phyloP scores from a whole-genome alignment of 495 filamentous ascomycete species.

The Podospora sp. region DNA sequence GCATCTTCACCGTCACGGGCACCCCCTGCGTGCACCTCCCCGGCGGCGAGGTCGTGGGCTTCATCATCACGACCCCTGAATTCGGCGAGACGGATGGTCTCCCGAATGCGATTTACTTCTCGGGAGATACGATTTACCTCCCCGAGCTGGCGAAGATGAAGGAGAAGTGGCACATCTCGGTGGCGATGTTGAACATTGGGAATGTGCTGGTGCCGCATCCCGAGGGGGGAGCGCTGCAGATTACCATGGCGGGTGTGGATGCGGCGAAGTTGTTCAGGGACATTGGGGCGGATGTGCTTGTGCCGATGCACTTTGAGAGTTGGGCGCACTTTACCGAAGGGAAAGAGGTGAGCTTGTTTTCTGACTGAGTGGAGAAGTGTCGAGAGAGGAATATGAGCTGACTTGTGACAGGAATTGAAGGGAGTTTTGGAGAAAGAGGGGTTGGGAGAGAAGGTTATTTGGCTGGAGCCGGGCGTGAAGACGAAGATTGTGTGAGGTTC shows the following conservation, averaged over 20 bases:
- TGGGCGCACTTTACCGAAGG: conserved; percentile 55
- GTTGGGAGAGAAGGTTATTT: conserved; percentile 54
- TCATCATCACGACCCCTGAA: conserved; percentile 42
- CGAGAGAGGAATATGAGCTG: too few species aligned
- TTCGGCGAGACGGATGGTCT: conserved; percentile 47
- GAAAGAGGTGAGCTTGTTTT: background rate
- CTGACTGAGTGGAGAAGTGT: too few species aligned
- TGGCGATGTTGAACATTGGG: conserved; percentile 46
- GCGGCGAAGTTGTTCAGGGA: conserved; percentile 45
- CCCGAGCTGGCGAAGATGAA: conserved; percentile 43
- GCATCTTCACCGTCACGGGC: conserved; percentile 52
- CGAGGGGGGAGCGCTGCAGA: conserved; percentile 39
- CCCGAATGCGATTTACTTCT: conserved; percentile 59
- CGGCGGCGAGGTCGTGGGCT: conserved; percentile 53
- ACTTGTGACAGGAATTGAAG: conserved; percentile 29
- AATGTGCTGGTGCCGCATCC: conserved; percentile 35
- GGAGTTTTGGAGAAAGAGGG: conserved; percentile 61
- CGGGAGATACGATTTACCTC: conserved; percentile 58
- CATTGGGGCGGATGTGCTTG: conserved; percentile 48
- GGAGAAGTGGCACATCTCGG: conserved; percentile 38
- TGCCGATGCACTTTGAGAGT: conserved; percentile 58
- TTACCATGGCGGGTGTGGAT: conserved; percentile 56
- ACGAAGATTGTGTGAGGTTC: conserved; percentile 22
- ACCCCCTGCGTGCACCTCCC: conserved; percentile 53
- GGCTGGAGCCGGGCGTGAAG: conserved; percentile 37